phyloP scores from a whole-genome alignment of 2,329 filamentous ascomycete species.

The Exophiala sp. region DNA sequence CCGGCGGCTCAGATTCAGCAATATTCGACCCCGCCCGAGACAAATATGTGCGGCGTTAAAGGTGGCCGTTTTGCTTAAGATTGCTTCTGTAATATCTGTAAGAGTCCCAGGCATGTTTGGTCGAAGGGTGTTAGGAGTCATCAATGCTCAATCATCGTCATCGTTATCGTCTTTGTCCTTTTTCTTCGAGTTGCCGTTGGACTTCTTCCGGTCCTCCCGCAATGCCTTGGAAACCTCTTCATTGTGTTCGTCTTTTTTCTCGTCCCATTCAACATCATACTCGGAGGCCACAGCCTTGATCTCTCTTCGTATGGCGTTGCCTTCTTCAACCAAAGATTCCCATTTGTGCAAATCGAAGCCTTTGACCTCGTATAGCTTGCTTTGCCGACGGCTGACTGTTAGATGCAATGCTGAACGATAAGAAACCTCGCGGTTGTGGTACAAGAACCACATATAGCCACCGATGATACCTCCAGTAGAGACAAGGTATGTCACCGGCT shows the following conservation, averaged over 20 bases:
- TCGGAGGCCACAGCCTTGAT: conserved; percentile 77
- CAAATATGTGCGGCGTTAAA: conserved; percentile 23
- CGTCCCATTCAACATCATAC: conserved; percentile 89
- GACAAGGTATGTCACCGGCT: conserved; percentile 65
- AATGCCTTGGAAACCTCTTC: conserved; percentile 55
- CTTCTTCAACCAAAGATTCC: conserved; percentile 76
- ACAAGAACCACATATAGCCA: conserved; percentile 90
- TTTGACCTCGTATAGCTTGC: conserved; percentile 68
- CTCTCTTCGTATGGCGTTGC: conserved; percentile 71
- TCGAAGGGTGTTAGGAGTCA: conserved; percentile 7
- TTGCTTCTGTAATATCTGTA: conserved; percentile 10
- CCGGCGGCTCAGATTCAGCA: conserved; percentile 16
- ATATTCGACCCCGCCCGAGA: conserved; percentile 24
- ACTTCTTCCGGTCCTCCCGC: conserved; percentile 46
- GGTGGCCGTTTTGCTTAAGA: neutral
- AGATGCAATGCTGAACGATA: conserved; percentile 85
- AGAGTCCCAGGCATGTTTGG: conserved; percentile 8
- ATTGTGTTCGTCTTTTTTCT: conserved; percentile 67
- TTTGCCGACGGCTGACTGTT: conserved; percentile 75
- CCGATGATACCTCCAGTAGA: conserved; percentile 83
- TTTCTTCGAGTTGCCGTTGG: conserved; percentile 34
- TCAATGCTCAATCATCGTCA: conserved; percentile 23
- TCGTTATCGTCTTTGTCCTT: conserved; percentile 35
- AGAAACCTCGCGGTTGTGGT: conserved; percentile 83
- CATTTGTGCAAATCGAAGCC: conserved; percentile 75